Percentiles rank a stretch among this genome's conserved stretches.
Conservation (phyloP, 345 rosid species). For the Brassica rapa region DNA sequence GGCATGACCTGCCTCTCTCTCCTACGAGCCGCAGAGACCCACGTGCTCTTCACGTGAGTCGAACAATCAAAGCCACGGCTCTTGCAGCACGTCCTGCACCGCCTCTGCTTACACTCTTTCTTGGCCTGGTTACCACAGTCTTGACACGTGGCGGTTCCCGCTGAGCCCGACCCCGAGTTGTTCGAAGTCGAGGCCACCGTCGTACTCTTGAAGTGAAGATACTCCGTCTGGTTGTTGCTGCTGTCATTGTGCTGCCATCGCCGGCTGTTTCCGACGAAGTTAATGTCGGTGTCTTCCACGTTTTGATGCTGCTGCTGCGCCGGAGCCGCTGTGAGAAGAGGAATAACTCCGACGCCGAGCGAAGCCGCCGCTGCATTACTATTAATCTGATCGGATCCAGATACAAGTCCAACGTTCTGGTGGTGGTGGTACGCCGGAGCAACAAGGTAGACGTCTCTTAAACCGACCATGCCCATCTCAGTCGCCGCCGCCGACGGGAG, state of each 20-base stretch:
- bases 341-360: constrained; percentile 81
- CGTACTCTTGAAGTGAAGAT: constrained; percentile 47
- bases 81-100: constrained; percentile 95
- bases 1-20: constrained; percentile 82
- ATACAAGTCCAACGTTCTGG: constrained; percentile 44
- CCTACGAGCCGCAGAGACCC: constrained; percentile 92
- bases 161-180: constrained; percentile 47
- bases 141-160: constrained; percentile 74
- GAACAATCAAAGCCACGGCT: constrained; percentile 89
- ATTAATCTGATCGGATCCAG: constrained; percentile 44
- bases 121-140: constrained; percentile 99
- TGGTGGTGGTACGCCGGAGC: constrained; percentile 67
- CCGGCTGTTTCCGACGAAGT: constrained; percentile 45
- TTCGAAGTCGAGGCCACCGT: constrained; percentile 30
- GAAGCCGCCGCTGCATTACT: constrained; percentile 57
- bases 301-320: constrained; percentile 49
- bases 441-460: constrained; percentile 73
- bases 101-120: constrained; percentile 80
- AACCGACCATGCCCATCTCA: constrained; percentile 87
- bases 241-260: constrained; percentile 73
- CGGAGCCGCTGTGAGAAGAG: constrained; percentile 59
- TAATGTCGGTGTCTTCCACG: constrained; percentile 52
- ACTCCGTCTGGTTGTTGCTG: constrained; percentile 35
- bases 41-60: constrained; percentile 97
- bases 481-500: constrained; percentile 44